Percentiles rank a stretch among this genome's conserved stretches.
These are phyloP conservation scores for Sutorius eximius DNA, from an alignment of 1,284 basidiomycete genomes.

Conservation along the genomic window DNA sequence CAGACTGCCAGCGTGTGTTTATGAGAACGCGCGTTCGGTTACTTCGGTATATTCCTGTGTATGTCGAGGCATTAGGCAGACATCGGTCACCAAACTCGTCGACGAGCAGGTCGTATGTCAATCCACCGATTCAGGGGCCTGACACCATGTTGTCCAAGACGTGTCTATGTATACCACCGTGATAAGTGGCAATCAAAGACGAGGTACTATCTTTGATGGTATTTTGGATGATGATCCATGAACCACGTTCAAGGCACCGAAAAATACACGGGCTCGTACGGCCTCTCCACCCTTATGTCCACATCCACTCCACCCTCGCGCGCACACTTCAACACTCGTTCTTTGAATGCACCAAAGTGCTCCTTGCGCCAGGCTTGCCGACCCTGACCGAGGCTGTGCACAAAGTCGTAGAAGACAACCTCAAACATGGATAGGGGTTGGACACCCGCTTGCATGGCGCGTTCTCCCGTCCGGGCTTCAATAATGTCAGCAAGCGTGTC, in stretches of 20 bases:
- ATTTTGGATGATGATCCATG: no score
- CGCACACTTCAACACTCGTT: constrained; percentile 24
- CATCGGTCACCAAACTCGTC: no score
- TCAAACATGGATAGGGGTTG: constrained; percentile 20
- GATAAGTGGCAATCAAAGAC: no score
- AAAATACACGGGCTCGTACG: constrained; percentile 29
- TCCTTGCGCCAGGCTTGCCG: constrained; percentile 15
- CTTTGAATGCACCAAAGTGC: constrained; percentile 21
- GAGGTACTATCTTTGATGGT: no score
- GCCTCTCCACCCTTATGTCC: constrained; percentile 26
- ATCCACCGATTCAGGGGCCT: no score
- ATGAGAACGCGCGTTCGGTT: background rate
- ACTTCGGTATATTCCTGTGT: no score
- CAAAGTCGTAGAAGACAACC: constrained; percentile 29
- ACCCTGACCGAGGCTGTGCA: constrained; percentile 15
- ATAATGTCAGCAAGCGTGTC: constrained; percentile 18
- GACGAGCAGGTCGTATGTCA: no score
- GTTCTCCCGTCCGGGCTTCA: constrained; percentile 15
- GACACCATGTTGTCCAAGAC: no score
- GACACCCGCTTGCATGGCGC: constrained; percentile 12
- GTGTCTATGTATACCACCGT: no score
- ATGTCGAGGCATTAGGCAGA: no score
- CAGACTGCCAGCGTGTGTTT: constrained; percentile 2
- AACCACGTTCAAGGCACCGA: constrained; percentile 7
- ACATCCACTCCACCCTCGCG: constrained; percentile 26